Percentiles rank a stretch among this genome's conserved stretches.
These are phyloP conservation scores for Stachybotrys chlorohalonatus DNA, from an alignment of 2,329 filamentous ascomycete species.

Conservation along the genomic window DNA sequence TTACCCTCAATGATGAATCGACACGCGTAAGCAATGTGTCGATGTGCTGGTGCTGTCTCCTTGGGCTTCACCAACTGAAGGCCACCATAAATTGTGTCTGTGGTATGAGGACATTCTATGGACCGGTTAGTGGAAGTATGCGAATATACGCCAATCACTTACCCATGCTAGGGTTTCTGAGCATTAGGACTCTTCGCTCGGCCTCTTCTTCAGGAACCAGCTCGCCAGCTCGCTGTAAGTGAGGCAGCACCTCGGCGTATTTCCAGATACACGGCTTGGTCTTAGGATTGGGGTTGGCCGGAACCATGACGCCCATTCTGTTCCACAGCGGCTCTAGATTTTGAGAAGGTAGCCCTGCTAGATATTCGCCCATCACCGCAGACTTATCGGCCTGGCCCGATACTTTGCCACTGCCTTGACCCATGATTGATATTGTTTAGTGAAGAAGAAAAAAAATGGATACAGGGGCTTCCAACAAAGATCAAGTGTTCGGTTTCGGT, in stretches of 20 bases:
- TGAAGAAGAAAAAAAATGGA: too few species aligned
- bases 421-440: too few species aligned
- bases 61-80: conserved; percentile 48
- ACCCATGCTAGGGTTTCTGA: conserved; percentile 40
- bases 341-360: conserved; percentile 16
- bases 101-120: too few species aligned
- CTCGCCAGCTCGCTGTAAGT: conserved; percentile 22
- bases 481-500: too few species aligned
- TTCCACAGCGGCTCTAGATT: conserved; percentile 36
- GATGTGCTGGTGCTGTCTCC: conserved; percentile 44
- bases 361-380: conserved; percentile 17
- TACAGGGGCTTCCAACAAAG: too few species aligned
- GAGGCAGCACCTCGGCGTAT: conserved; percentile 23
- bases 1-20: conserved; percentile 49
- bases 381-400: conserved; percentile 6
- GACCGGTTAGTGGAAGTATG: too few species aligned
- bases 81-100: conserved; percentile 48
- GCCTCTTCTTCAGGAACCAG: conserved; percentile 29
- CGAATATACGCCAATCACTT: too few species aligned
- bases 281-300: conserved; percentile 34
- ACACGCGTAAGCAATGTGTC: conserved; percentile 46
- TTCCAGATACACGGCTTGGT: conserved; percentile 29
- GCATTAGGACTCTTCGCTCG: conserved; percentile 31
- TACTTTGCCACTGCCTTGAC: background rate
- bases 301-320: conserved; percentile 37